Evolutionary conservation across 148 eudicot species (phyloP).

Genomic region (Rhododendron ovatum): DNA sequence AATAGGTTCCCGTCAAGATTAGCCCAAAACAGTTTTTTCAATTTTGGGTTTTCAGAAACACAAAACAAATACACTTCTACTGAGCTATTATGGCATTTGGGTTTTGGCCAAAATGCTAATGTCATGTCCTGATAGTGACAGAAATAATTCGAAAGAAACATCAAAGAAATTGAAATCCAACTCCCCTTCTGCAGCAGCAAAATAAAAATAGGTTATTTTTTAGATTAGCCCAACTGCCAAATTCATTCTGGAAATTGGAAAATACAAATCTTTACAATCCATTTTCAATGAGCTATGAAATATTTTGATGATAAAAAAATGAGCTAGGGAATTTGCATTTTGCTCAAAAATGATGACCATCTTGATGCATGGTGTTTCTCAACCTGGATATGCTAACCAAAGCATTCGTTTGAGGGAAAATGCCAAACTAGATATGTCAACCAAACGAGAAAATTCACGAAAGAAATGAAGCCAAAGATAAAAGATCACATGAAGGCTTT

Average conservation of each 20-base stretch:
- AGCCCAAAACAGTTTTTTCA: background rate
- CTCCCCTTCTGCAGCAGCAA: slow-evolving; percentile 39
- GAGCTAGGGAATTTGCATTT: background rate
- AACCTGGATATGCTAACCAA: background rate
- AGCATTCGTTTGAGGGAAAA: background rate
- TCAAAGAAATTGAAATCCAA: background rate
- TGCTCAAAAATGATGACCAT: background rate
- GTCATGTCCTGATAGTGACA: background rate
- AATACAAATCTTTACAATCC: background rate
- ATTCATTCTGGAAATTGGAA: background rate
- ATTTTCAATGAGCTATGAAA: background rate
- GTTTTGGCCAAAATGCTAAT: background rate
- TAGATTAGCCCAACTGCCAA: background rate
- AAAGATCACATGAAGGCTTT: background rate
- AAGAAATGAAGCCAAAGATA: background rate
- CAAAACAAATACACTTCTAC: background rate
- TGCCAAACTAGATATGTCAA: background rate
- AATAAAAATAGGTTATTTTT: background rate
- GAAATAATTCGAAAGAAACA: background rate
- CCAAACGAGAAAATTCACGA: background rate
- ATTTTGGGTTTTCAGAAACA: background rate
- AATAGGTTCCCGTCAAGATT: background rate
- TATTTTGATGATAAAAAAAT: background rate
- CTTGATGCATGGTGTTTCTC: background rate
- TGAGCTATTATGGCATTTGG: background rate